Base-by-base conservation (phyloP, 495 filamentous ascomycete species). In the Podospora didyma region DNA sequence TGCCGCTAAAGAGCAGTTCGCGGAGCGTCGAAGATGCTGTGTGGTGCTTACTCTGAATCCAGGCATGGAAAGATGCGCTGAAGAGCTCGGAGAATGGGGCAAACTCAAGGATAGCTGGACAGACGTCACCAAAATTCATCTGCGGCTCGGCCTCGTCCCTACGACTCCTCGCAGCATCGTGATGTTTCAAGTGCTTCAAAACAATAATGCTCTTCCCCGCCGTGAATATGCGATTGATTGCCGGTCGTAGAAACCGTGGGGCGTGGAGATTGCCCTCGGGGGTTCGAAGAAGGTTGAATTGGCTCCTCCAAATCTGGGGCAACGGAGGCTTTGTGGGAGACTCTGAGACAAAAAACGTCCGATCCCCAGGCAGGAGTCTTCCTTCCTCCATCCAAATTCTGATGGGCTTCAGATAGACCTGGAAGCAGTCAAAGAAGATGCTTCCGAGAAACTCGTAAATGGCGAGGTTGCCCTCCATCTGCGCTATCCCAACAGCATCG, bases 131-230 rank as follows among this genome's bases (percentile, higher is more conserved):
- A 54, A 87, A 83, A 20, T 79, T 74, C 42, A 89, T 66, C 12
- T 60, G 71, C 12, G 73, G 67, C 55, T 79, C 78, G 21, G 56
- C 61, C 26, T 49, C 54, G 24, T 49, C 44, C 17, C 53, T 44
- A 52, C 61, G 50, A 26, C 58, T 64, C 21, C 31, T 58, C 21
- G 51, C 20, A 23, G 60, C 19, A 49, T 59, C 51, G 42, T 77
- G 78, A 28, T 72, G 72, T 24, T 73, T 79, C 49, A 89, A 78
- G 31, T 84, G 80, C 31, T 85, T 86, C 19, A 96, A 70, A 49
- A 97, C 88, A 1, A 94, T 83, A 57, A 91, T 86, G 62, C 86
- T 94, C 67, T 97, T 96, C 0, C 94, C 93, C 4, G 89, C 86
- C 0, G 84, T 90, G 55, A 96, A 90, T 22, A 96, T 88, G 56